These are phyloP conservation scores for Halenospora varia DNA, from an alignment of 495 filamentous ascomycete genomes.

Conservation along the genomic window DNA sequence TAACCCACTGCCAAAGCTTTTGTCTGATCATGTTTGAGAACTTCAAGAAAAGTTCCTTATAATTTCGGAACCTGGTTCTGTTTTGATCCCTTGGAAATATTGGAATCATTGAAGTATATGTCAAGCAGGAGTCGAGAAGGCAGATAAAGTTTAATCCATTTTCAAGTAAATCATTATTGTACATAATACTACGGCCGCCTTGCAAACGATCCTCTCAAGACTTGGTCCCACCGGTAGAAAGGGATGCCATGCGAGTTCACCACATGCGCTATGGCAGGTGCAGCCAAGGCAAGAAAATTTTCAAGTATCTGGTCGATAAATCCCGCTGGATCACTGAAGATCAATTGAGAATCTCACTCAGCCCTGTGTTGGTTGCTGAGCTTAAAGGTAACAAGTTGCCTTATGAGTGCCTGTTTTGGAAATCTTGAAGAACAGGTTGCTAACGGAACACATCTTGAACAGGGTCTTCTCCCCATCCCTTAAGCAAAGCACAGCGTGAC, in stretches of 20 bases:
- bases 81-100: no score
- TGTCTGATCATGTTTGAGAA: no score
- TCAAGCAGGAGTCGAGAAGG: no score
- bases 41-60: no score
- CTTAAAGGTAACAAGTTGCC: slow-evolving; percentile 11
- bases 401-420: slow-evolving; percentile 11
- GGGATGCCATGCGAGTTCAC: slow-evolving; percentile 13
- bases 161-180: no score
- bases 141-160: no score
- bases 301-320: slow-evolving; percentile 16
- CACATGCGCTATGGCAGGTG: slow-evolving; percentile 11
- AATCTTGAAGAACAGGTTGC: slow-evolving; percentile 16
- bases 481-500: slow-evolving; percentile 13
- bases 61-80: no score
- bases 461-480: slow-evolving; percentile 12
- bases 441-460: slow-evolving; percentile 17
- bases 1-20: no score
- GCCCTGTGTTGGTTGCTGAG: slow-evolving; percentile 12
- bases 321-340: slow-evolving; percentile 12
- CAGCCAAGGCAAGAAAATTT: slow-evolving; percentile 22
- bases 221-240: slow-evolving; percentile 14
- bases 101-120: no score
- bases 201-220: no score
- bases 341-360: slow-evolving; percentile 19
- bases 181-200: slow-evolving; percentile 15